A percentile compares a stretch with the other conserved stretches of the same genome.
Conservation (phyloP, 306 rosid species). For the Vicia faba region DNA sequence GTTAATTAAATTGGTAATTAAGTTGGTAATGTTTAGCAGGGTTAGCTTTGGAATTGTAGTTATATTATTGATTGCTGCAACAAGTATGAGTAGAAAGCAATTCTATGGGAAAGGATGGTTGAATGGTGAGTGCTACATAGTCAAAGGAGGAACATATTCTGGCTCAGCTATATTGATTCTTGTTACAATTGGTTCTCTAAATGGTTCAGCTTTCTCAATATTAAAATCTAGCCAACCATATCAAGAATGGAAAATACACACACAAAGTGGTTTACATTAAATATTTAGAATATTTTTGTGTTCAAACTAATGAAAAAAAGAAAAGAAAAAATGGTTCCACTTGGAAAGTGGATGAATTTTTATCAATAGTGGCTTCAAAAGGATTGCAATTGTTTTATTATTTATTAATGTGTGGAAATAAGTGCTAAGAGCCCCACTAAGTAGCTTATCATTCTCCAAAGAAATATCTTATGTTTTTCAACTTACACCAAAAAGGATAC, state of each 20-base stretch:
- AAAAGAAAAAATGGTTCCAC: background rate
- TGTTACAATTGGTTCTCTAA: slow-evolving; percentile 41
- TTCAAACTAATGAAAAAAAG: background rate
- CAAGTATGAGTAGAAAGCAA: slow-evolving; percentile 72
- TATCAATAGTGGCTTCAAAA: slow-evolving; percentile 2
- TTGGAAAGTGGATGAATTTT: slow-evolving; percentile 1
- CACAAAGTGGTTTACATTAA: slow-evolving; percentile 26
- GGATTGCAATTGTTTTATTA: slow-evolving; percentile 2
- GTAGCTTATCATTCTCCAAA: slow-evolving; percentile 14
- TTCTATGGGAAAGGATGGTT: slow-evolving; percentile 70
- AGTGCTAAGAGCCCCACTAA: background rate
- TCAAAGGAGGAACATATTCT: slow-evolving; percentile 54
- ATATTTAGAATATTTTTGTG: background rate
- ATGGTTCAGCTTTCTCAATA: slow-evolving; percentile 46
- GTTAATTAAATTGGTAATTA: background rate
- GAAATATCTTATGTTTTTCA: background rate
- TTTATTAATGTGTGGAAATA: slow-evolving; percentile 5
- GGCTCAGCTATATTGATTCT: slow-evolving; percentile 58
- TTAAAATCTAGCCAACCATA: slow-evolving; percentile 17
- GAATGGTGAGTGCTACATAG: slow-evolving; percentile 71
- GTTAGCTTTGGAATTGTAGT: slow-evolving; percentile 61
- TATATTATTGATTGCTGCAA: slow-evolving; percentile 52
- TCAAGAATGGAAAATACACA: slow-evolving; percentile 17
- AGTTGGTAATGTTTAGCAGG: slow-evolving; percentile 48
- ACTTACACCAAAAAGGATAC: slow-evolving; percentile 12